phyloP scores from a whole-genome alignment of 495 filamentous ascomycete species.

The Beverwykella pulmonaria region DNA sequence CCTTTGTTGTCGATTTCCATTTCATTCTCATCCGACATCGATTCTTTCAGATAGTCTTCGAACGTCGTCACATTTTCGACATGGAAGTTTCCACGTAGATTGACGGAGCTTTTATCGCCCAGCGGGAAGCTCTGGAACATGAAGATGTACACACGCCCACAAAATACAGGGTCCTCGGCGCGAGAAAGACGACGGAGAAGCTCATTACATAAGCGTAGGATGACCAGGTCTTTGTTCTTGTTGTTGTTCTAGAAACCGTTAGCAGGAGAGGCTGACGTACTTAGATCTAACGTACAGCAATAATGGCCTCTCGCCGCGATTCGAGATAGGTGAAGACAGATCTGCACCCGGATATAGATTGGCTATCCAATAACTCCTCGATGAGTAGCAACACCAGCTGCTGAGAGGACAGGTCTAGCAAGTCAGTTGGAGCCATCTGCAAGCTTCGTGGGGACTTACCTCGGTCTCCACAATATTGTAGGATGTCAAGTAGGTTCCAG shows the following conservation, averaged over 20 bases:
- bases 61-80: conserved; percentile 90
- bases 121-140: conserved; percentile 96
- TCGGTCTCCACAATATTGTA: conserved; percentile 81
- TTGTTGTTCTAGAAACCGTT: conserved; percentile 64
- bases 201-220: conserved; percentile 92
- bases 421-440: not conserved
- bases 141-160: conserved; percentile 94
- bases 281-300: conserved; percentile 52
- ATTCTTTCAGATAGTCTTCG: conserved; percentile 58
- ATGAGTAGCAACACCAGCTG: conserved; percentile 85
- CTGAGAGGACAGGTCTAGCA: conserved; percentile 76
- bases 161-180: conserved; percentile 95
- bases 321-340: conserved; percentile 92
- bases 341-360: conserved; percentile 87
- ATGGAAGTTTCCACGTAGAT: conserved; percentile 94
- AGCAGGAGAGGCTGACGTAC: not conserved
- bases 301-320: conserved; percentile 84
- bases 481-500: conserved; percentile 91
- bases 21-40: conserved; percentile 51
- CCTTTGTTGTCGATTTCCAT: conserved; percentile 58
- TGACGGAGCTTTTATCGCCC: conserved; percentile 95
- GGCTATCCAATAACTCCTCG: conserved; percentile 93
- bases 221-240: conserved; percentile 80
- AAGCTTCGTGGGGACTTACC: conserved; percentile 49
- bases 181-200: conserved; percentile 86